Percentiles rank a stretch among this genome's conserved stretches.
Evolutionary conservation across 1,284 basidiomycete species (phyloP).

Genomic region (Bondarzewia mesenterica): DNA sequence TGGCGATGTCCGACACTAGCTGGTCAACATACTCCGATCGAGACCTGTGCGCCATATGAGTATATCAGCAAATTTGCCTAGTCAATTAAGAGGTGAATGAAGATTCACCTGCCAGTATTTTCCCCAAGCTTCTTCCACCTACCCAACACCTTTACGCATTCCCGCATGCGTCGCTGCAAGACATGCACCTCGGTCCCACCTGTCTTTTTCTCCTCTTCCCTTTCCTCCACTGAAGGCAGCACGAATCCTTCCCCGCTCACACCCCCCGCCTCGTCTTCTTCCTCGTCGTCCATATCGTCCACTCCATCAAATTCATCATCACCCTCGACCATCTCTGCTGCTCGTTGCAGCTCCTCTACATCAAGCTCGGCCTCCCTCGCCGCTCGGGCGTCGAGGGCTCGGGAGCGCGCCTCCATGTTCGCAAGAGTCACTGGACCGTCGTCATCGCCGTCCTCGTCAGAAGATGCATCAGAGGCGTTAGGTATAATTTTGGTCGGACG

Average conservation of each 20-base stretch:
- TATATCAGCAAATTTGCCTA: slow-evolving; percentile 8
- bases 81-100: background rate
- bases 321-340: slow-evolving; percentile 34
- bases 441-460: slow-evolving; percentile 41
- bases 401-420: slow-evolving; percentile 73
- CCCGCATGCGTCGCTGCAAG: slow-evolving; percentile 85
- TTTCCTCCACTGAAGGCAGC: slow-evolving; percentile 77
- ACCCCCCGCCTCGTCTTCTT: slow-evolving; percentile 52
- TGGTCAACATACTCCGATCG: slow-evolving; percentile 89
- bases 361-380: slow-evolving; percentile 64
- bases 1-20: slow-evolving; percentile 81
- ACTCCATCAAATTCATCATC: slow-evolving; percentile 45
- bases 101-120: slow-evolving; percentile 55
- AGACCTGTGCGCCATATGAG: slow-evolving; percentile 40
- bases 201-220: slow-evolving; percentile 67
- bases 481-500: slow-evolving; percentile 43
- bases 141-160: slow-evolving; percentile 75
- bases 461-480: slow-evolving; percentile 28
- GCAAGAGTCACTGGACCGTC: slow-evolving; percentile 60
- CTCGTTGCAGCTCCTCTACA: slow-evolving; percentile 55
- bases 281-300: slow-evolving; percentile 51
- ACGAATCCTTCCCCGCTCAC: slow-evolving; percentile 54
- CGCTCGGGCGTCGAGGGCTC: slow-evolving; percentile 59
- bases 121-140: slow-evolving; percentile 68
- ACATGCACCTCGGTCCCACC: slow-evolving; percentile 75